A percentile compares a stretch with the other conserved stretches of the same genome.
Conservation (phyloP, 2,329 filamentous ascomycete species). For the Colletotrichum sp. region DNA sequence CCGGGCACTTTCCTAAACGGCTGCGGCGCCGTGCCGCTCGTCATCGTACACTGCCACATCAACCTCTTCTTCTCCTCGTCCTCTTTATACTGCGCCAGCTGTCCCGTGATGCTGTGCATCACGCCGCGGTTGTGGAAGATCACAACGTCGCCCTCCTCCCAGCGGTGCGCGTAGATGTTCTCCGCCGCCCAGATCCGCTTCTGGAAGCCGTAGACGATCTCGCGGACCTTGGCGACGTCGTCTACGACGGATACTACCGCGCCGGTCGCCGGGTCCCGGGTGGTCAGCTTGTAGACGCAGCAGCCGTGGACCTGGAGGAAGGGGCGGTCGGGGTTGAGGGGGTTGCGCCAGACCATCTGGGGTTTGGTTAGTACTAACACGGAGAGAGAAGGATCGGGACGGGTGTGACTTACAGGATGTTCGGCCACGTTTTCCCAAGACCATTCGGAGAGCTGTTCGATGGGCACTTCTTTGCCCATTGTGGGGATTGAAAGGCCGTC, state of each 20-base stretch:
- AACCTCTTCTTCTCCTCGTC: slow-evolving; percentile 26
- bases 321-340: neutral
- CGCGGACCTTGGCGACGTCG: slow-evolving; percentile 9
- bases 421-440: neutral
- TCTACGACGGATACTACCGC: neutral
- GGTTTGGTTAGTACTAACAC: neutral
- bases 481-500: neutral
- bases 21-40: neutral
- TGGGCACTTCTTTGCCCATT: neutral
- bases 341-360: neutral
- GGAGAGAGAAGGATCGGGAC: fast-evolving
- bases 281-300: neutral
- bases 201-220: slow-evolving; percentile 30
- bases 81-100: slow-evolving; percentile 28
- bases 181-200: slow-evolving; percentile 29
- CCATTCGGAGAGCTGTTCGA: neutral
- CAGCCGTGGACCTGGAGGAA: neutral
- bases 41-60: slow-evolving; percentile 35
- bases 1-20: neutral
- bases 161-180: slow-evolving; percentile 35
- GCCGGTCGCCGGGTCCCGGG: neutral
- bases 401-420: neutral
- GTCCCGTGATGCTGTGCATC: neutral
- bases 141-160: slow-evolving; percentile 30
- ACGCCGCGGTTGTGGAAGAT: neutral